phyloP scores from a whole-genome alignment of 2,329 filamentous ascomycete species.

The Cladosporium sp. region DNA sequence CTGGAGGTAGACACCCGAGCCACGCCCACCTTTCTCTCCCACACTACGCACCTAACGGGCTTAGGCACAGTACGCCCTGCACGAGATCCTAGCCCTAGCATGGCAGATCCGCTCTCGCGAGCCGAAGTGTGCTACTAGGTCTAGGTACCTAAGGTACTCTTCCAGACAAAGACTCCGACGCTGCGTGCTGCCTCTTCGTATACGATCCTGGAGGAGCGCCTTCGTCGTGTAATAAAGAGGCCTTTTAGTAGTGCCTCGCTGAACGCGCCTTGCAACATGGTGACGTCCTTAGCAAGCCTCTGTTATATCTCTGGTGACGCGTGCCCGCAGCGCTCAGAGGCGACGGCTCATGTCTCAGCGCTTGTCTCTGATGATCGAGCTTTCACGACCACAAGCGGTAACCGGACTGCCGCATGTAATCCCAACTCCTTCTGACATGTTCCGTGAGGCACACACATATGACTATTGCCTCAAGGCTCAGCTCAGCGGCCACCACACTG shows the following conservation, averaged over 20 bases:
- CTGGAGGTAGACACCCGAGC: slow-evolving; percentile 2
- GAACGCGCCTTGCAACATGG: slow-evolving; percentile 6
- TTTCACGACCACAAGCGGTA: too few relatives aligned
- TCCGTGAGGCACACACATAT: too few relatives aligned
- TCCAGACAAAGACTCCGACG: too few relatives aligned
- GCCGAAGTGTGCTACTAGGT: slow-evolving; percentile 7
- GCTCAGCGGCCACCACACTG: slow-evolving; percentile 5
- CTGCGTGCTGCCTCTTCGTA: not conserved
- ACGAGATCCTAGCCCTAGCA: not conserved
- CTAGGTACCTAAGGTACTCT: too few relatives aligned
- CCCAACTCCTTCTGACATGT: too few relatives aligned
- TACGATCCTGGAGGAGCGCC: too few relatives aligned
- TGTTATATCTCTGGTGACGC: slow-evolving; percentile 10
- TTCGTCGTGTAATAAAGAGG: too few relatives aligned
- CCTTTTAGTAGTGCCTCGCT: not conserved
- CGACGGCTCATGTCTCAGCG: slow-evolving; percentile 9
- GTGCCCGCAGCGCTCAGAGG: slow-evolving; percentile 11
- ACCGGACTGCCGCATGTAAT: too few relatives aligned
- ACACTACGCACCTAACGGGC: too few relatives aligned
- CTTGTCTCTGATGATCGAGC: slow-evolving; percentile 12
- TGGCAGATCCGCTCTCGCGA: slow-evolving; percentile 6
- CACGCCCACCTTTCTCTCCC: not conserved
- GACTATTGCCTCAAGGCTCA: not conserved
- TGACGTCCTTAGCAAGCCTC: not conserved
- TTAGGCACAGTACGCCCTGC: not conserved